Evolutionary conservation across 2,329 filamentous ascomycete genomes (phyloP).

Genomic region (Chlorencoelia australis): DNA sequence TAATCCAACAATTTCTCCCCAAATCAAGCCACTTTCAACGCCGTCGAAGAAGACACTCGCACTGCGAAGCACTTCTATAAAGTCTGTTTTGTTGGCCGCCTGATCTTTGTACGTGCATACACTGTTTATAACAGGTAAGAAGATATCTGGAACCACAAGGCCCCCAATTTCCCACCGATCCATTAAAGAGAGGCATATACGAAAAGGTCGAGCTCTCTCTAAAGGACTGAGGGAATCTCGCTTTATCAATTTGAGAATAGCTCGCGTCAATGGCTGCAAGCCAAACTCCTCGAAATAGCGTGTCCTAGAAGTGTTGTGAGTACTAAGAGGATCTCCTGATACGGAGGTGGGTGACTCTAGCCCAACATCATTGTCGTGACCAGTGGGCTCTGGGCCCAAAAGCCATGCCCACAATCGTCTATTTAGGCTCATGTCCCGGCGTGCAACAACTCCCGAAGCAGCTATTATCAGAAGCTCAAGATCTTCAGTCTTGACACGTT

Average conservation of each 20-base stretch:
- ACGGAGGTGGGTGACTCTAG: slow-evolving; percentile 34
- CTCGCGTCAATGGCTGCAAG: slow-evolving; percentile 60
- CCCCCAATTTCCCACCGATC: slow-evolving; percentile 96
- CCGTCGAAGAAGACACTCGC: slow-evolving; percentile 96
- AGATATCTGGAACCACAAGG: slow-evolving; percentile 77
- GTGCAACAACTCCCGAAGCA: slow-evolving; percentile 75
- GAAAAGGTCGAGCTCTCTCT: slow-evolving; percentile 75
- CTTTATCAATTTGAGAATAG: slow-evolving; percentile 68
- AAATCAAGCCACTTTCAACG: slow-evolving; percentile 89
- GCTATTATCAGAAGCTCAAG: slow-evolving; percentile 73
- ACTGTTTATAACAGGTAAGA: slow-evolving; percentile 74
- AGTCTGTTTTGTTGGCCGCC: slow-evolving; percentile 57
- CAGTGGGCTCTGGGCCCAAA: slow-evolving; percentile 60
- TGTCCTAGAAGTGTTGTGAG: slow-evolving; percentile 43
- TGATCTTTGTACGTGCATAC: slow-evolving; percentile 63
- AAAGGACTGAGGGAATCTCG: slow-evolving; percentile 40
- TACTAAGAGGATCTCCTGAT: slow-evolving; percentile 17
- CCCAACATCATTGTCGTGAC: slow-evolving; percentile 37
- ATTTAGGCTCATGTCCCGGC: slow-evolving; percentile 95
- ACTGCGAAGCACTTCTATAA: slow-evolving; percentile 80
- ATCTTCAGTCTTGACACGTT: slow-evolving; percentile 61
- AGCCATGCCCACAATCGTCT: slow-evolving; percentile 94
- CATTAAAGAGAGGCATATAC: slow-evolving; percentile 91
- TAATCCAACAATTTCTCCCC: slow-evolving; percentile 67
- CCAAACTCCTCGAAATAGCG: slow-evolving; percentile 80